A percentile compares a stretch with the other conserved stretches of the same genome.
These are phyloP conservation scores for Brettanomyces nanus DNA, from an alignment of 805 yeast species.

Conservation along the genomic window DNA sequence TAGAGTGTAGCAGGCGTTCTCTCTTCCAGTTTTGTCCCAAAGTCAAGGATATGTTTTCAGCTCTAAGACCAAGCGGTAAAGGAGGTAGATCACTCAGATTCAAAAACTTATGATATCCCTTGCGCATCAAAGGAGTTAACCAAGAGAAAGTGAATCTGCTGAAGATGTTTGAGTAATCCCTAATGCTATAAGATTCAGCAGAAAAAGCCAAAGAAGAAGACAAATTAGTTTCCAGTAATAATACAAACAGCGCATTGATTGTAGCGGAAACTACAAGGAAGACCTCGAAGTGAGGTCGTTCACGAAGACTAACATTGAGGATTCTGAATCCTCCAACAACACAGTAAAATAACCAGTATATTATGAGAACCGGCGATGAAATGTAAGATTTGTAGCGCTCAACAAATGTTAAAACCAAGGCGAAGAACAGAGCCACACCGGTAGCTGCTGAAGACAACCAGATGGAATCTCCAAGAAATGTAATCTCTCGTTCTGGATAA, in stretches of 20 bases:
- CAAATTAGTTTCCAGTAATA: slow-evolving; percentile 32
- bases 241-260: slow-evolving; percentile 31
- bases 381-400: slow-evolving; percentile 59
- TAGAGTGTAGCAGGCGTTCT: slow-evolving; percentile 30
- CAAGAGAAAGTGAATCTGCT: slow-evolving; percentile 44
- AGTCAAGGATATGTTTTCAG: slow-evolving; percentile 38
- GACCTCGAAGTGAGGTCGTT: slow-evolving; percentile 21
- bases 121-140: slow-evolving; percentile 49
- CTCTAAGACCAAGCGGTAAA: slow-evolving; percentile 57
- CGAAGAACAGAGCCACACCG: slow-evolving; percentile 39
- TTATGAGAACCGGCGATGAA: slow-evolving; percentile 56
- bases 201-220: slow-evolving; percentile 22
- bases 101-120: slow-evolving; percentile 37
- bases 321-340: slow-evolving; percentile 38
- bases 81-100: slow-evolving; percentile 59
- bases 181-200: slow-evolving; percentile 31
- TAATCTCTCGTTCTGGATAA: slow-evolving; percentile 7
- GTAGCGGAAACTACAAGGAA: slow-evolving; percentile 15
- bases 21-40: slow-evolving; percentile 53
- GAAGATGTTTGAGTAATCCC: slow-evolving; percentile 37
- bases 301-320: slow-evolving; percentile 31
- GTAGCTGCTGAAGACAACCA: slow-evolving; percentile 24
- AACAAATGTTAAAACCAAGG: slow-evolving; percentile 49
- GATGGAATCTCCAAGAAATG: slow-evolving; percentile 15
- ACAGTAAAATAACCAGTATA: slow-evolving; percentile 62